These are phyloP conservation scores for Fremontodendron californicum DNA, from an alignment of 345 rosid species.

Conservation along the genomic window DNA sequence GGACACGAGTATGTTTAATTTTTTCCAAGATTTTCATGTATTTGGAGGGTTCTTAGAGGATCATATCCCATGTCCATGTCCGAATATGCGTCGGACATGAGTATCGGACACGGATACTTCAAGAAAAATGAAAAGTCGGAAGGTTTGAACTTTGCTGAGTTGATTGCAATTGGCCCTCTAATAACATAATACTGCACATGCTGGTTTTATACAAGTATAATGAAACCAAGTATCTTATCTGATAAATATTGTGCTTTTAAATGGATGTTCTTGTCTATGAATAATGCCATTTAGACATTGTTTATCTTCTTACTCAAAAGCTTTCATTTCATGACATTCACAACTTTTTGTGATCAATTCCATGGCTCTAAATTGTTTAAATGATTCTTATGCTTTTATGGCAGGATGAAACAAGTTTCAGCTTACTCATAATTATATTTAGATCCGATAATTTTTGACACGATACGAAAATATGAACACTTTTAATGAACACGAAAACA, in stretches of 20 bases:
- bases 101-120: too few species aligned
- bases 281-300: background rate
- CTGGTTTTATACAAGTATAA: background rate
- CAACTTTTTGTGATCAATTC: background rate
- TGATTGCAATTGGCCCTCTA: background rate
- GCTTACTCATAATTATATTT: background rate
- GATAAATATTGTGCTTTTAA: background rate
- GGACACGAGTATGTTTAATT: too few species aligned
- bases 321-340: background rate
- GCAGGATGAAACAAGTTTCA: background rate
- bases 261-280: background rate
- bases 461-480: too few species aligned
- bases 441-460: too few species aligned
- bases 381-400: too few species aligned
- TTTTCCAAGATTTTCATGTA: too few species aligned
- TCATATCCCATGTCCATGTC: too few species aligned
- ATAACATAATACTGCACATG: background rate
- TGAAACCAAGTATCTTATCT: too few species aligned
- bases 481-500: too few species aligned
- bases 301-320: background rate
- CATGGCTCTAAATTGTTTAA: background rate
- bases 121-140: too few species aligned
- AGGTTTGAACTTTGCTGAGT: background rate
- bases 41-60: too few species aligned
- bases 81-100: too few species aligned